Evolutionary conservation across 1,139 yeast genomes (phyloP).

Genomic region (Magnusiomyces suaveolens): DNA sequence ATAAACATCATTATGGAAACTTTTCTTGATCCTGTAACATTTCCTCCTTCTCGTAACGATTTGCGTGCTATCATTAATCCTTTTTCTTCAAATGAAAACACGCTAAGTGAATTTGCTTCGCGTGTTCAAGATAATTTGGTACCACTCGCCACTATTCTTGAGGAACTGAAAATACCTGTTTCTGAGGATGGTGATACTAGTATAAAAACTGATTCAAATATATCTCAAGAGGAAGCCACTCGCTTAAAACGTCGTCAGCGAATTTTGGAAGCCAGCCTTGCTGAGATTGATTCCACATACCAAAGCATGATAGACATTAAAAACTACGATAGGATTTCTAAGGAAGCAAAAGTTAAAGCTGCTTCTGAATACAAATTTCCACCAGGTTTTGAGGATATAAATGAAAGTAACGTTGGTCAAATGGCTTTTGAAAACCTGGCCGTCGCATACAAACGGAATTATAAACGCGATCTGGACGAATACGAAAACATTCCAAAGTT

Average conservation of each 20-base stretch:
- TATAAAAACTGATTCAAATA: background rate
- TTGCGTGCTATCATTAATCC: background rate
- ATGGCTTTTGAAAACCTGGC: conserved; percentile 3
- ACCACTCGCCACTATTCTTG: background rate
- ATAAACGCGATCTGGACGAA: background rate
- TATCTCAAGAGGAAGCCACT: background rate
- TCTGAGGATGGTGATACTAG: background rate
- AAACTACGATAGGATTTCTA: background rate
- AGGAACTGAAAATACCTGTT: background rate
- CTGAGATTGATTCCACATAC: background rate
- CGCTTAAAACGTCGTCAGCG: background rate
- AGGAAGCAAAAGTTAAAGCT: background rate
- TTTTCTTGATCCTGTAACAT: background rate
- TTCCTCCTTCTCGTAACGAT: background rate
- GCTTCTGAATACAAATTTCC: background rate
- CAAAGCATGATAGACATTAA: background rate
- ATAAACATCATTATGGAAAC: background rate
- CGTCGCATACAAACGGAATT: background rate
- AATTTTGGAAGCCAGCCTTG: background rate
- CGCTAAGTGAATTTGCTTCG: background rate
- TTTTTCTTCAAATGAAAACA: background rate
- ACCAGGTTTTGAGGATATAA: background rate
- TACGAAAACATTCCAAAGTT: conserved; percentile 1
- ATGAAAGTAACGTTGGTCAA: background rate
- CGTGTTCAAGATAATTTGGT: background rate